Conservation (phyloP, 129 eudicot genomes). For the Solidago caesia region DNA sequence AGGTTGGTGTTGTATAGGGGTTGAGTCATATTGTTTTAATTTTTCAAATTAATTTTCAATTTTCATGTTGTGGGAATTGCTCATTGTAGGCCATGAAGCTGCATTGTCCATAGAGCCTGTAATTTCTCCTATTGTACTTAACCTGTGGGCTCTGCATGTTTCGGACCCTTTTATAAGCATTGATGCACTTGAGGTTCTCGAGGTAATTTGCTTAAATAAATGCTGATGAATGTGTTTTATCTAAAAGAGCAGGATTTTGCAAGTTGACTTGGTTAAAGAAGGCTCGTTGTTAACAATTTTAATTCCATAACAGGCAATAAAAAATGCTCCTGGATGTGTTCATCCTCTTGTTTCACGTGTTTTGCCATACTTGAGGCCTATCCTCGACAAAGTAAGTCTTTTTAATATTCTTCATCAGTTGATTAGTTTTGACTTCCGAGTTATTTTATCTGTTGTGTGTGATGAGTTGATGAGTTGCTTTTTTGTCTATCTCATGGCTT, state of each 20-base stretch:
- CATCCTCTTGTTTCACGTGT: slow-evolving; percentile 84
- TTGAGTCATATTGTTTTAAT: neutral
- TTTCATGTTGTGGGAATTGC: slow-evolving; percentile 18
- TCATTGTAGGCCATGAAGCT: slow-evolving; percentile 66
- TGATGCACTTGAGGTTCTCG: slow-evolving; percentile 93
- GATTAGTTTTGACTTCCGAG: neutral
- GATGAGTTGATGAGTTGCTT: slow-evolving; percentile 12
- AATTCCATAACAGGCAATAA: slow-evolving; percentile 61
- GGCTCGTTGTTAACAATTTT: slow-evolving; percentile 9
- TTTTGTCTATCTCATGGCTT: slow-evolving; percentile 27
- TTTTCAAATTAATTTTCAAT: neutral
- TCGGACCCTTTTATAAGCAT: slow-evolving; percentile 94
- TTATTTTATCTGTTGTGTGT: slow-evolving; percentile 4
- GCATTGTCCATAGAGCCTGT: slow-evolving; percentile 70
- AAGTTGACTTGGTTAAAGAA: neutral
- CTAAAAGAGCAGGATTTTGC: neutral
- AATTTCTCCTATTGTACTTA: slow-evolving; percentile 84
- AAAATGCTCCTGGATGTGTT: slow-evolving; percentile 87
- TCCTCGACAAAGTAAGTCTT: slow-evolving; percentile 64
- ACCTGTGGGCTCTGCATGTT: slow-evolving; percentile 91
- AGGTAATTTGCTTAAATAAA: slow-evolving; percentile 46
- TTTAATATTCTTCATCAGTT: neutral
- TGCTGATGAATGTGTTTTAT: slow-evolving; percentile 7
- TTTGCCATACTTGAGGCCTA: slow-evolving; percentile 76
- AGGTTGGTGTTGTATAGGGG: slow-evolving; percentile 43